Conservation (phyloP, 768 basidiomycete genomes). For the Tricholoma sp. region DNA sequence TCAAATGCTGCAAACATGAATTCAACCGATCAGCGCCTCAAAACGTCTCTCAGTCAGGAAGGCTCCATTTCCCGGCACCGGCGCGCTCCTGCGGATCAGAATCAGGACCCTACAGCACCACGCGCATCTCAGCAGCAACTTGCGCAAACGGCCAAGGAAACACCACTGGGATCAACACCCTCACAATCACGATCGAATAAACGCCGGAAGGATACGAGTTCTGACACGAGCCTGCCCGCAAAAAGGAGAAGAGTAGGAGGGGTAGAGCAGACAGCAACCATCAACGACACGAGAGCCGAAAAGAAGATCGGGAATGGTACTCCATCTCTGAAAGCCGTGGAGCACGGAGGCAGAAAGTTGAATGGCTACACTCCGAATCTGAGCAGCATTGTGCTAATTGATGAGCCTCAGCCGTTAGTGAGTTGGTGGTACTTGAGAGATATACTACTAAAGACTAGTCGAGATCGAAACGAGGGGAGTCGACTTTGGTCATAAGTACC, state of each 20-base stretch:
- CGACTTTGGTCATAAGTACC: background rate
- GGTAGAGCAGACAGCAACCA: background rate
- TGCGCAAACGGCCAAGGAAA: background rate
- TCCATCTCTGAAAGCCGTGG: background rate
- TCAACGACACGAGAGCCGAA: background rate
- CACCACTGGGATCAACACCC: background rate
- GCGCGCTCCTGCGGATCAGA: slow-evolving; percentile 4
- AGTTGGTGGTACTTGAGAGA: slow-evolving; percentile 9
- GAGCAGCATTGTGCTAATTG: background rate
- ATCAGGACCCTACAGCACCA: slow-evolving; percentile 1
- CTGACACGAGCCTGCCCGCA: background rate
- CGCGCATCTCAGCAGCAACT: background rate
- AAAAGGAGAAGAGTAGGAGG: slow-evolving; percentile 4
- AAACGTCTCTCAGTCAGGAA: background rate
- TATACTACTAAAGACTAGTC: slow-evolving; percentile 5
- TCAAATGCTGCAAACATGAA: background rate
- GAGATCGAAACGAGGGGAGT: background rate
- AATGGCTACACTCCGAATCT: slow-evolving; percentile 2
- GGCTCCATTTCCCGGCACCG: background rate
- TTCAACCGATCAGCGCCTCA: background rate
- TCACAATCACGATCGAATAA: slow-evolving; percentile 2
- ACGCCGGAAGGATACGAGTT: slow-evolving; percentile 1
- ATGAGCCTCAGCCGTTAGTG: slow-evolving; percentile 4
- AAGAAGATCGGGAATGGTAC: background rate
- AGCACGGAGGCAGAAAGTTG: background rate